phyloP scores from a whole-genome alignment of 208 protist species.

The Trypanosoma caninum region DNA sequence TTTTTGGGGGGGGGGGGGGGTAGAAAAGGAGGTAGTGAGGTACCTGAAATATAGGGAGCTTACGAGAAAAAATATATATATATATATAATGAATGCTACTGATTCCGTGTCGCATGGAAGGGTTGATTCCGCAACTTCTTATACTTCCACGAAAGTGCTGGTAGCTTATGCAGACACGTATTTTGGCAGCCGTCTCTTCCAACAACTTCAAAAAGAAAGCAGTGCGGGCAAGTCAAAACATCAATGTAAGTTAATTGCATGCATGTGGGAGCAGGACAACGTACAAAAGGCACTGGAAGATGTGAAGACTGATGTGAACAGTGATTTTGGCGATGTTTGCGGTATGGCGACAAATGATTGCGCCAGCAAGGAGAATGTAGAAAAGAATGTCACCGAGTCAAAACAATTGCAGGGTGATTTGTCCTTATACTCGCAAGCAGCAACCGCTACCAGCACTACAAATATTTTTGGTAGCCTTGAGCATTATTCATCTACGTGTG shows the following conservation, averaged over 20 bases:
- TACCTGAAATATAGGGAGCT: no score
- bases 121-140: not conserved
- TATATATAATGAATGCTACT: not conserved
- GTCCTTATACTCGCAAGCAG: no score
- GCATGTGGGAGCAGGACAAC: conserved; percentile 60
- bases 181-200: conserved; percentile 54
- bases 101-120: conserved; percentile 1
- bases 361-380: not conserved
- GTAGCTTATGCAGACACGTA: conserved; percentile 83
- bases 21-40: no score
- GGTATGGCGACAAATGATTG: no score
- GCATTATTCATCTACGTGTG: not conserved
- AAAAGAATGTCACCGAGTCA: not conserved
- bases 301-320: not conserved
- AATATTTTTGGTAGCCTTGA: not conserved
- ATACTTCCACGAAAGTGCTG: conserved; percentile 47
- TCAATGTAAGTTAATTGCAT: conserved; percentile 65
- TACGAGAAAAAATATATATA: not conserved
- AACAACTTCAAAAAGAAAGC: conserved; percentile 41
- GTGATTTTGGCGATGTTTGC: not conserved
- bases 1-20: not conserved
- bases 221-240: not conserved
- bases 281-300: conserved; percentile 12
- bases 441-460: not conserved
- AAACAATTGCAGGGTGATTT: no score